These are phyloP conservation scores for Fomitopsis schrenkii DNA, from an alignment of 1,284 basidiomycete species.

Conservation along the genomic window DNA sequence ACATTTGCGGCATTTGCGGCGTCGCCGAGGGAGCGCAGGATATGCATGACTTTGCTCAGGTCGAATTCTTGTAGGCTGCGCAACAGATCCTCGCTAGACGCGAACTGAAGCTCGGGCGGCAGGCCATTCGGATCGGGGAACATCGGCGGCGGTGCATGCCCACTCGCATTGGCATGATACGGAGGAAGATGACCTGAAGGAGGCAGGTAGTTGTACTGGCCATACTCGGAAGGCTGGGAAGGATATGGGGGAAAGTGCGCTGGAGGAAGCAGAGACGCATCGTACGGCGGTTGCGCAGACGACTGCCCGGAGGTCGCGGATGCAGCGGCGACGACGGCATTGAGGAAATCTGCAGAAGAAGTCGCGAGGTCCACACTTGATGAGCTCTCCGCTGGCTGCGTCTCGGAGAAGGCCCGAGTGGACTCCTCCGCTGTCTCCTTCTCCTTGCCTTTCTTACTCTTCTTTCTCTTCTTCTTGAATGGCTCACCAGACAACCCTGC, in stretches of 20 bases:
- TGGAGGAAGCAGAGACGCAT: slow-evolving; percentile 18
- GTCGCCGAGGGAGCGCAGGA: slow-evolving; percentile 59
- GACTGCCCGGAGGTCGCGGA: slow-evolving; percentile 23
- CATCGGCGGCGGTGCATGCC: slow-evolving; percentile 12
- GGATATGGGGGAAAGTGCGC: slow-evolving; percentile 8
- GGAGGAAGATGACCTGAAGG: slow-evolving; percentile 19
- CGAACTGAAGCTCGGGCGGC: slow-evolving; percentile 43
- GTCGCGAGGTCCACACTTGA: slow-evolving; percentile 12
- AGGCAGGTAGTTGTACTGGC: slow-evolving; percentile 18
- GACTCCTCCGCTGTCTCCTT: slow-evolving; percentile 28
- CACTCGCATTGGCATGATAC: neutral
- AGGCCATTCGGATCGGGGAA: slow-evolving; percentile 29
- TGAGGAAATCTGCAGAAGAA: slow-evolving; percentile 50
- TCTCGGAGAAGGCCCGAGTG: slow-evolving; percentile 9
- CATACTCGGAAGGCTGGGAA: slow-evolving; percentile 11
- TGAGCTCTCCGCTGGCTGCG: slow-evolving; percentile 12
- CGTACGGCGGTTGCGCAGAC: slow-evolving; percentile 9
- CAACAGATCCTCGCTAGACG: slow-evolving; percentile 70
- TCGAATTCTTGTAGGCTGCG: slow-evolving; percentile 69
- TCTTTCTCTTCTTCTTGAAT: slow-evolving; percentile 30
- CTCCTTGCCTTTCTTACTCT: slow-evolving; percentile 37
- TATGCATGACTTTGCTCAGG: slow-evolving; percentile 61
- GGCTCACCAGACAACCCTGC: slow-evolving; percentile 6
- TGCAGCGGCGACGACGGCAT: slow-evolving; percentile 32
- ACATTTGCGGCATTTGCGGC: slow-evolving; percentile 43